Conservation (phyloP, 192 early-diverging fungal species). For the Backusella westeae region DNA sequence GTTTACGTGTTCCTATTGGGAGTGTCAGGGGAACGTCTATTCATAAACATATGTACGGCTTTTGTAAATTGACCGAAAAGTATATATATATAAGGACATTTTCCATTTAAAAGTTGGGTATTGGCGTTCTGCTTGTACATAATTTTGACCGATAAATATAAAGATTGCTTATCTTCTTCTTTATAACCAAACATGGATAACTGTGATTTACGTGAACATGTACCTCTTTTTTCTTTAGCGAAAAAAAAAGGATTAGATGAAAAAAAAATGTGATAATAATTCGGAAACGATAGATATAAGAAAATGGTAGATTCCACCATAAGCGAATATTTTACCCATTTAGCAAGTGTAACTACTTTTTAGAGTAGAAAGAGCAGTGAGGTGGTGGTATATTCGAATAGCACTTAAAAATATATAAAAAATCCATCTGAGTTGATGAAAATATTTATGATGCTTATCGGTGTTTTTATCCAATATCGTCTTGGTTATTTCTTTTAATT, state of each 20-base stretch:
- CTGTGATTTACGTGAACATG: not conserved
- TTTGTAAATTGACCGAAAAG: not conserved
- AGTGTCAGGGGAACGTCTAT: not conserved
- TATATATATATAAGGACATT: not conserved
- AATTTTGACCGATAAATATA: not conserved
- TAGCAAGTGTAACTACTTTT: not conserved
- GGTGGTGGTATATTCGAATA: not conserved
- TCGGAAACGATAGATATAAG: not conserved
- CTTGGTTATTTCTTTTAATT: not conserved
- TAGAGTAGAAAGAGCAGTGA: not conserved
- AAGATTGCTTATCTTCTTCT: not conserved
- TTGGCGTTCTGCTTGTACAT: not conserved
- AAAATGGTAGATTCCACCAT: not conserved
- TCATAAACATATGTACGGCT: not conserved
- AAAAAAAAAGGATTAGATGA: not conserved
- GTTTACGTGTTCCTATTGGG: constrained; percentile 3
- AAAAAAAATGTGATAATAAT: not conserved
- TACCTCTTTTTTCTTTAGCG: not conserved
- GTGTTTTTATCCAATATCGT: not conserved
- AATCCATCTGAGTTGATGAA: not conserved
- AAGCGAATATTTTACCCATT: not conserved
- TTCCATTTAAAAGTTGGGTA: not conserved
- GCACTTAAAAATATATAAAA: not conserved
- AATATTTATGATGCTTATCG: not conserved
- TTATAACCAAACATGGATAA: not conserved